phyloP scores from a whole-genome alignment of 768 basidiomycete species.

The Naganishia vaughanmartiniae region DNA sequence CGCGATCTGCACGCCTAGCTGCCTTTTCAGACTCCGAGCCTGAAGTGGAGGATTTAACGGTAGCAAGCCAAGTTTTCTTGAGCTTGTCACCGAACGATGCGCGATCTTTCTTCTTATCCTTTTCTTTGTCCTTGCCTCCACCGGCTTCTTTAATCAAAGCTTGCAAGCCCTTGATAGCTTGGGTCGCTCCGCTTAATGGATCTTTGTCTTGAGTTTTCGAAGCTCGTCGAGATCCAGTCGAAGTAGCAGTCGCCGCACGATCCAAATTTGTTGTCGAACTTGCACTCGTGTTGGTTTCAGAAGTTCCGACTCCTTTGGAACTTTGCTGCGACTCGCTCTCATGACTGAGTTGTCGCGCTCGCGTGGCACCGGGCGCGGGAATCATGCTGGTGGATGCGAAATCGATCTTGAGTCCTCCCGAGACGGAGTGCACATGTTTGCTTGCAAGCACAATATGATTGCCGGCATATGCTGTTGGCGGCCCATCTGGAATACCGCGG shows the following conservation, averaged over 20 bases:
- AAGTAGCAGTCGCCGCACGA: background rate
- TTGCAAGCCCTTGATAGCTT: constrained; percentile 24
- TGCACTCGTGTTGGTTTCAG: background rate
- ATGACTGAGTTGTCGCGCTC: constrained; percentile 1
- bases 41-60: constrained; percentile 33
- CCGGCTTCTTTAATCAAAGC: constrained; percentile 17
- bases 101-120: constrained; percentile 39
- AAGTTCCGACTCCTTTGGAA: background rate
- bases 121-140: constrained; percentile 30
- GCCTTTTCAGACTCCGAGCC: constrained; percentile 19
- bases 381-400: background rate
- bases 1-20: constrained; percentile 35
- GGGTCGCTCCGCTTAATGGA: background rate
- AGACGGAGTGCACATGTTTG: constrained; percentile 42
- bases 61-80: constrained; percentile 42
- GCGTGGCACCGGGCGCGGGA: background rate
- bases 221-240: constrained; percentile 3
- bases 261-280: constrained; percentile 1
- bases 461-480: background rate
- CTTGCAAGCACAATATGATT: constrained; percentile 38
- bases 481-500: background rate
- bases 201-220: constrained; percentile 13
- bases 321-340: background rate
- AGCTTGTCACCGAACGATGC: constrained; percentile 40
- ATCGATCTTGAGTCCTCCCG: constrained; percentile 44